Base-by-base conservation (phyloP, 352 stramenopile species). In the Hyaloperonospora brassicae region DNA sequence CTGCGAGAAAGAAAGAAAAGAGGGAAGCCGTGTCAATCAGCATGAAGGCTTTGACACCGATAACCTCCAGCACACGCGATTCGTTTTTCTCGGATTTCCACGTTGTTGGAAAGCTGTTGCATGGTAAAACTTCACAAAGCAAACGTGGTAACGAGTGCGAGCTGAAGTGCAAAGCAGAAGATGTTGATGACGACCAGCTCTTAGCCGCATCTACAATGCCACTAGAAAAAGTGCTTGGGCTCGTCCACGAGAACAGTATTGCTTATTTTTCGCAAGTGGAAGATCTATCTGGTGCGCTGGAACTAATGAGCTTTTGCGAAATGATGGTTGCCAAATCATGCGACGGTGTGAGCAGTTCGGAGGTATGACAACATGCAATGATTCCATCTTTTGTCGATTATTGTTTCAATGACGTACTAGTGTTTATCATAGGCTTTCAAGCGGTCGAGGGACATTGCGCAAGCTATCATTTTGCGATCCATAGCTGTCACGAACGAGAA, bases 41-140 rank as follows among this genome's bases (percentile, higher is more conserved):
- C 31, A 21, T 4, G 1, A 64, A 61, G 22, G 1, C n/a, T 11
- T 59, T 46, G n/a, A 31, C 42, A 2, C 49, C 42, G 9, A 31
- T 31, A 5, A 52, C 44, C 17, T 48, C 62, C 7, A 51, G 48
- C 1, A 59, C 53, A 42, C 77, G 83, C n/a, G 84, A 94, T 36
- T 51, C 66, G 17, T 94, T 94, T 66, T 61, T 79, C 4, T 92
- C 84, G 1, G 79, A 92, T 47, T 89, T 94, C 12, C 84, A 89
- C 43, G 56, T 92, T 10, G 59, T 92, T 27, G 84, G 81, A 5
- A 91, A 91, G 50, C 51, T 94, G 35, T 46, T 94, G 2, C 77
- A 94, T 41, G 75, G 66, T n/a, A 86, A 86, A 65, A 59, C 60
- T 46, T 27, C 63, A 21, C 61, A 66, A 50, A 73, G 62, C 31